These are phyloP conservation scores for Mycena alexandri DNA, from an alignment of 768 basidiomycete species.

Conservation along the genomic window DNA sequence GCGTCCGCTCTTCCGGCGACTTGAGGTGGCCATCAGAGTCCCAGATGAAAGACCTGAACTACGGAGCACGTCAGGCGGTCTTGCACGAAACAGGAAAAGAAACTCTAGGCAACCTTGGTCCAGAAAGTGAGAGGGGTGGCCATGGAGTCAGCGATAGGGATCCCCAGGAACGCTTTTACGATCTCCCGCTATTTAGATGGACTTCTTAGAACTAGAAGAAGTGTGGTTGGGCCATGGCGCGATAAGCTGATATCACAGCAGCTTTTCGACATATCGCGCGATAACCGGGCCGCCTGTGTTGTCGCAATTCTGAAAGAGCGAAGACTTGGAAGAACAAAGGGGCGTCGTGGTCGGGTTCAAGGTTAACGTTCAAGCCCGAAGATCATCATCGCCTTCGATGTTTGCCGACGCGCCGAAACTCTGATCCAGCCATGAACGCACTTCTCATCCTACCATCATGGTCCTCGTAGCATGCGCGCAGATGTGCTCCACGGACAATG, in stretches of 20 bases:
- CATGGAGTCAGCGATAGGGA: slow-evolving; percentile 9
- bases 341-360: too few species aligned
- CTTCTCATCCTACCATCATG: slow-evolving; percentile 28
- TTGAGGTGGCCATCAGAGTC: slow-evolving; percentile 42
- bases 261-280: slow-evolving; percentile 20
- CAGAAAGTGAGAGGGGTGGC: slow-evolving; percentile 19
- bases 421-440: neutral
- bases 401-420: too few species aligned
- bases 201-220: too few species aligned
- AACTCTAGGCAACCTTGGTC: slow-evolving; percentile 22
- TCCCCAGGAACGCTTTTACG: neutral
- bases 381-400: too few species aligned
- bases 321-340: too few species aligned
- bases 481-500: slow-evolving; percentile 37
- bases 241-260: slow-evolving; percentile 24
- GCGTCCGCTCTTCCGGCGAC: slow-evolving; percentile 38
- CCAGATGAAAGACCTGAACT: slow-evolving; percentile 43
- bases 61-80: neutral
- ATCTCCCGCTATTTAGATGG: neutral
- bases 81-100: neutral
- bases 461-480: slow-evolving; percentile 37
- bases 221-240: neutral
- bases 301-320: neutral
- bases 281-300: neutral
- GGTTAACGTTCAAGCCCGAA: too few species aligned